Conservation (phyloP, 169 alveolate genomes). For the Plasmodium berghei region DNA sequence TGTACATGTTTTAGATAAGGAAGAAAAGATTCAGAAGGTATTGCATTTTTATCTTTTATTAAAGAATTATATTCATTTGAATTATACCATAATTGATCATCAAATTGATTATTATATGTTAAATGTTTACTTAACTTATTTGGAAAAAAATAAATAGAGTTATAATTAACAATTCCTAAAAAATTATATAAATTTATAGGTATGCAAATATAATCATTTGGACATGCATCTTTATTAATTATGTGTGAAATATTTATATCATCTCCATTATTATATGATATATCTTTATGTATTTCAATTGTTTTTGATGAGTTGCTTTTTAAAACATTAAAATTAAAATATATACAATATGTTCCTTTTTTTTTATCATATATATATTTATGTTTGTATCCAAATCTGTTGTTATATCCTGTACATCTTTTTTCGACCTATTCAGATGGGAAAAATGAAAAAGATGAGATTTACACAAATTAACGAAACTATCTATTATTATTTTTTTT, state of each 20-base stretch:
- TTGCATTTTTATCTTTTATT: constrained; percentile 32
- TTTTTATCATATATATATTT: constrained; percentile 35
- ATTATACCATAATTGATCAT: constrained; percentile 71
- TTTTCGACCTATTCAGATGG: constrained; percentile 31
- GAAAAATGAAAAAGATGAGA: neutral
- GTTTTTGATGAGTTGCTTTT: constrained; percentile 27
- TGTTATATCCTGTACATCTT: constrained; percentile 40
- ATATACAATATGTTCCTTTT: constrained; percentile 21
- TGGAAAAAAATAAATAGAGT: constrained; percentile 29
- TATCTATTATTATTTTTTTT: too few relatives aligned
- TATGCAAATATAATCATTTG: constrained; percentile 69
- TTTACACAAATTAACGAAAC: neutral
- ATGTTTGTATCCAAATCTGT: constrained; percentile 65
- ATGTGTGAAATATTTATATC: constrained; percentile 72
- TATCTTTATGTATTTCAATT: constrained; percentile 67
- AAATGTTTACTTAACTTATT: constrained; percentile 55
- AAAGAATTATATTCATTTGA: constrained; percentile 32
- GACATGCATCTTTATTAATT: constrained; percentile 44
- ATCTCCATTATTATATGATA: constrained; percentile 74
- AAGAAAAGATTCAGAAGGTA: constrained; percentile 41
- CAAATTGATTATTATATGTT: constrained; percentile 48
- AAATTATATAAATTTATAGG: constrained; percentile 65
- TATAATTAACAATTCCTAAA: constrained; percentile 50
- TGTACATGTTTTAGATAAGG: constrained; percentile 56
- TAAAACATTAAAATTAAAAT: constrained; percentile 52